These are phyloP conservation scores for Acanthamoeba healyi DNA, from an alignment of 208 protist species.

Conservation along the genomic window DNA sequence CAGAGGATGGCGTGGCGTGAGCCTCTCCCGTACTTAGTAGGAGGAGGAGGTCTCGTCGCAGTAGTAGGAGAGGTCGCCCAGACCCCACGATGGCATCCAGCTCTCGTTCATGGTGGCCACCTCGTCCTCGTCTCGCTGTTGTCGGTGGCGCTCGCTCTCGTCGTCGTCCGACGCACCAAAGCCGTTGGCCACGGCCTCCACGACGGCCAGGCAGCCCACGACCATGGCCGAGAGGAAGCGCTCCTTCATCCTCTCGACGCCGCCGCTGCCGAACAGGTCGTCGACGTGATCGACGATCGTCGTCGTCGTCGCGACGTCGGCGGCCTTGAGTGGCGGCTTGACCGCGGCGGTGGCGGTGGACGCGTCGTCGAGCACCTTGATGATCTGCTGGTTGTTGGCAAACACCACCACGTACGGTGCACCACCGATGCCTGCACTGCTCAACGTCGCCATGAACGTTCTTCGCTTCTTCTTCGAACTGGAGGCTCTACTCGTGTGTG, in stretches of 20 bases:
- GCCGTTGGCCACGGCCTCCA: not conserved
- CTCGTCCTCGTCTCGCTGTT: not conserved
- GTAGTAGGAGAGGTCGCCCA: slow-evolving; percentile 25
- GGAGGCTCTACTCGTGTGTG: no score
- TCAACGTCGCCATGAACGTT: not conserved
- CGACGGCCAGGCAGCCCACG: not conserved
- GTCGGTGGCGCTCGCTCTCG: no score
- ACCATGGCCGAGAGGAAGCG: not conserved
- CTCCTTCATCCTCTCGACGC: not conserved
- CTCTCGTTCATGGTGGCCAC: not conserved
- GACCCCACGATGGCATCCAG: slow-evolving; percentile 32
- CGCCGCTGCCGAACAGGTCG: not conserved
- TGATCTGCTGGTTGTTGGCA: slow-evolving; percentile 5
- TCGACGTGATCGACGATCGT: no score
- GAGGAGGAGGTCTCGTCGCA: not conserved
- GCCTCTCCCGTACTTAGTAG: not conserved
- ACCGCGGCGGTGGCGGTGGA: not conserved
- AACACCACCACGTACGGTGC: not conserved
- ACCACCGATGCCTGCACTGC: not conserved
- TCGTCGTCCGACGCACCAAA: not conserved
- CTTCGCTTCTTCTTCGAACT: no score
- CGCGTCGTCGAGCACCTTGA: not conserved
- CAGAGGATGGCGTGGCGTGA: no score
- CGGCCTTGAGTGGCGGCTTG: not conserved
- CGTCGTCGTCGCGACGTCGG: not conserved